phyloP scores from a whole-genome alignment of 2,329 filamentous ascomycete species.

The Decorospora gaudefroyi region DNA sequence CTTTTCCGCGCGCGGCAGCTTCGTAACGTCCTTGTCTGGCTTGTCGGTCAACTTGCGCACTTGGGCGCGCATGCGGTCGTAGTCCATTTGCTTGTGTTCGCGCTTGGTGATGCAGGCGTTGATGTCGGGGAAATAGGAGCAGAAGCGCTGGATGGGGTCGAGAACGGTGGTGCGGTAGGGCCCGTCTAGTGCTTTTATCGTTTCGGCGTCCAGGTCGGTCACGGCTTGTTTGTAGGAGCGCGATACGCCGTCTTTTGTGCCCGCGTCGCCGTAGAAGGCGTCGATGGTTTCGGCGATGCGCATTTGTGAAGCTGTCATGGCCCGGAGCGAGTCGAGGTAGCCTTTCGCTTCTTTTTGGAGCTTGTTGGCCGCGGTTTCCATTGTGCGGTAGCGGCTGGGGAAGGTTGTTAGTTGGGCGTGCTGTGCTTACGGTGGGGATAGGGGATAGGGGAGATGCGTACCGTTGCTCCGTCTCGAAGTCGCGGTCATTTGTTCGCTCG shows the following conservation, averaged over 20 bases:
- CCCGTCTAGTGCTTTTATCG: constrained; percentile 95
- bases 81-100: constrained; percentile 97
- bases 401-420: constrained; percentile 5
- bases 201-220: constrained; percentile 95
- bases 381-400: constrained; percentile 86
- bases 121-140: constrained; percentile 97
- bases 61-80: constrained; percentile 91
- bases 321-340: constrained; percentile 93
- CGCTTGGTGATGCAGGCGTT: constrained; percentile 99
- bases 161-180: constrained; percentile 93
- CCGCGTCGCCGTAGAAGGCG: constrained; percentile 96
- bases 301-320: constrained; percentile 99
- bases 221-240: constrained; percentile 98
- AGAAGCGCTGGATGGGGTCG: constrained; percentile 94
- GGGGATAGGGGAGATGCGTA: constrained; percentile 47
- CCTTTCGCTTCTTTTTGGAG: constrained; percentile 98
- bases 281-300: constrained; percentile 99
- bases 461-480: constrained; percentile 97
- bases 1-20: constrained; percentile 93
- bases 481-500: constrained; percentile 96
- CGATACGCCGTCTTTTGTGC: constrained; percentile 91
- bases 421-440: constrained; percentile 1
- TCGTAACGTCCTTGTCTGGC: constrained; percentile 97
- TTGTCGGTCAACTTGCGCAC: constrained; percentile 98
- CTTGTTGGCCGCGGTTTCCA: constrained; percentile 90